Percentiles rank a stretch among this genome's conserved stretches.
Evolutionary conservation across 1,139 yeast genomes (phyloP).

Genomic region (Oligophagozyma castellii): DNA sequence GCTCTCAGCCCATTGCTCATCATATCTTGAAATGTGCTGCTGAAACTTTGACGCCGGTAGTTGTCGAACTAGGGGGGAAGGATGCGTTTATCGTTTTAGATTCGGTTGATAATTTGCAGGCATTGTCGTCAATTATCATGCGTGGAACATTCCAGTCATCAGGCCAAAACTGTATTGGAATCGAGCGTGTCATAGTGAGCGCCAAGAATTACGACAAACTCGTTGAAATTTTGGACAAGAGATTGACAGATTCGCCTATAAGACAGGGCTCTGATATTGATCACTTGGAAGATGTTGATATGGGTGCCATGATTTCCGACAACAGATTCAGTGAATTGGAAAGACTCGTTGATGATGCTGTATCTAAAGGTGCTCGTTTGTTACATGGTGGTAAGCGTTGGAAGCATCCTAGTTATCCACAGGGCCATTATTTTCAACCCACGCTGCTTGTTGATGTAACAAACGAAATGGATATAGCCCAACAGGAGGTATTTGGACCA

Average conservation of each 20-base stretch:
- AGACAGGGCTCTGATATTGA: conserved; percentile 87
- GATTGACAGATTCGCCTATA: conserved; percentile 38
- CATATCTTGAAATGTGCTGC: conserved; percentile 75
- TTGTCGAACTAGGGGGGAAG: conserved; percentile 91
- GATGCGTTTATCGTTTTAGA: conserved; percentile 82
- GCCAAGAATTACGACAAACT: conserved; percentile 52
- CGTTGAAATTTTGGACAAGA: conserved; percentile 38
- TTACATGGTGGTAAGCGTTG: conserved; percentile 68
- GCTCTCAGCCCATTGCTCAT: conserved; percentile 89
- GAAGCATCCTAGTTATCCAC: conserved; percentile 83
- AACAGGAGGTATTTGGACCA: conserved; percentile 90
- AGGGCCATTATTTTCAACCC: conserved; percentile 87
- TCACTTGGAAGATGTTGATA: conserved; percentile 75
- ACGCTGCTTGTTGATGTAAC: conserved; percentile 76
- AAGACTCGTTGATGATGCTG: conserved; percentile 57
- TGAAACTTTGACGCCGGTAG: conserved; percentile 75
- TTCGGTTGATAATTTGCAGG: conserved; percentile 41
- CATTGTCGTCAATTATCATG: conserved; percentile 69
- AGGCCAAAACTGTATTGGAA: conserved; percentile 95
- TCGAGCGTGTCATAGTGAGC: conserved; percentile 78
- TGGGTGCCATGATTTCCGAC: conserved; percentile 90
- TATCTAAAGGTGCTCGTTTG: conserved; percentile 64
- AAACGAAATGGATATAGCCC: conserved; percentile 63
- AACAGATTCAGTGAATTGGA: conserved; percentile 57
- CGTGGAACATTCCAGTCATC: conserved; percentile 95